These are phyloP conservation scores for Rubroboletus satanas DNA, from an alignment of 768 basidiomycete species.

Conservation along the genomic window DNA sequence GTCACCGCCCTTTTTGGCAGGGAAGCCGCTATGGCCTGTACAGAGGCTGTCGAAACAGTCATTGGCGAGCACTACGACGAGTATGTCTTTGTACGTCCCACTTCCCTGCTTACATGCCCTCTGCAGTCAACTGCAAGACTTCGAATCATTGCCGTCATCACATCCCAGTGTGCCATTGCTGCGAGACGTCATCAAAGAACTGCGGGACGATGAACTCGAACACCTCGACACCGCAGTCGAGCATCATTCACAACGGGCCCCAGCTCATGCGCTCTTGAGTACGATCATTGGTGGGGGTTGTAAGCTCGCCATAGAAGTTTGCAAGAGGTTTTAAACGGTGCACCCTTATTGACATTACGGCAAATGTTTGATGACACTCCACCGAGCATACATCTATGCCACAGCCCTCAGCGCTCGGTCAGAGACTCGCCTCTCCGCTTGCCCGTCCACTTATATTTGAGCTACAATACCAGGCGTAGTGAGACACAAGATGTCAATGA, in stretches of 20 bases:
- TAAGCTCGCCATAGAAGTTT: slow-evolving; percentile 84
- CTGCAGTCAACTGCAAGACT: slow-evolving; percentile 67
- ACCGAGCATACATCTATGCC: neutral
- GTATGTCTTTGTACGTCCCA: slow-evolving; percentile 46
- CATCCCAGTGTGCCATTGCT: slow-evolving; percentile 81
- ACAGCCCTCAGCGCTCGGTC: slow-evolving; percentile 20
- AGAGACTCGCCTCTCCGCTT: slow-evolving; percentile 46
- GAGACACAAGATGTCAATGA: slow-evolving; percentile 3
- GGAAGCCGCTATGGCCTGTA: slow-evolving; percentile 97
- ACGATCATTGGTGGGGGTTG: slow-evolving; percentile 83
- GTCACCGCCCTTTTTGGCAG: slow-evolving; percentile 84
- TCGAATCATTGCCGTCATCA: slow-evolving; percentile 56
- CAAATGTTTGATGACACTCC: slow-evolving; percentile 1
- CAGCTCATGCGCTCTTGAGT: slow-evolving; percentile 87
- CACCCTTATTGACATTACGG: neutral
- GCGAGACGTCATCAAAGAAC: slow-evolving; percentile 69
- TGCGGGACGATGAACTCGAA: slow-evolving; percentile 92
- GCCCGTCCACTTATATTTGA: slow-evolving; percentile 53
- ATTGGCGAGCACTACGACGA: slow-evolving; percentile 99
- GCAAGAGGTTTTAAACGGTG: slow-evolving; percentile 63
- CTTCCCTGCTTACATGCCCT: slow-evolving; percentile 5
- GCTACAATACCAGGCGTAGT: slow-evolving; percentile 29
- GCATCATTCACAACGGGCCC: slow-evolving; percentile 83
- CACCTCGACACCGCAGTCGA: slow-evolving; percentile 90
- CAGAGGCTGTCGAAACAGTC: slow-evolving; percentile 95